phyloP scores from a whole-genome alignment of 371 early-diverging fungal species.

The Blastocladiella emersonii region DNA sequence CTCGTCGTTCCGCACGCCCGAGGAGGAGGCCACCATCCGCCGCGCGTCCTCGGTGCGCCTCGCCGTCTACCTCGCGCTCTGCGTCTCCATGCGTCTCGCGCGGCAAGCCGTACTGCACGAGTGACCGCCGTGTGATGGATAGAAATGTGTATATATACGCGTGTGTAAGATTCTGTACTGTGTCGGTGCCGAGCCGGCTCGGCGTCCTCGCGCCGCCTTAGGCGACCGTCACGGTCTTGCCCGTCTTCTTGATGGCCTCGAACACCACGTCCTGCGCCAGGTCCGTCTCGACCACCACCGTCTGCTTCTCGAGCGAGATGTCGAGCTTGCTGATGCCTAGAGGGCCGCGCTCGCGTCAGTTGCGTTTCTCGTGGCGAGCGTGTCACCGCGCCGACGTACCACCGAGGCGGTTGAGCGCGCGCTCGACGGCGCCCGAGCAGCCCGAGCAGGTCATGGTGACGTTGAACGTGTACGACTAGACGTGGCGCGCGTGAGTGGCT shows the following conservation, averaged over 20 bases:
- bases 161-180: no score
- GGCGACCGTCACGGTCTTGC: slow-evolving; percentile 27
- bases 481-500: no score
- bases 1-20: slow-evolving; percentile 56
- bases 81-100: neutral
- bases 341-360: no score
- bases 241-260: slow-evolving; percentile 58
- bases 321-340: slow-evolving; percentile 39
- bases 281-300: slow-evolving; percentile 40
- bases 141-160: neutral
- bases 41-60: neutral
- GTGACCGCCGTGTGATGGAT: neutral
- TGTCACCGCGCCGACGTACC: slow-evolving; percentile 14
- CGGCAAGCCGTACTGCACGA: neutral
- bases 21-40: slow-evolving; percentile 51
- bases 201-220: neutral
- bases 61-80: neutral
- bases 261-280: slow-evolving; percentile 43
- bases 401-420: slow-evolving; percentile 45
- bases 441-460: slow-evolving; percentile 74
- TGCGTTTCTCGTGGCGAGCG: neutral
- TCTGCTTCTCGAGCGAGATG: slow-evolving; percentile 52
- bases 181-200: no score
- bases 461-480: slow-evolving; percentile 40
- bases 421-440: slow-evolving; percentile 61